Conservation (phyloP, 805 yeast species). For the Metschnikowia continentalis region DNA sequence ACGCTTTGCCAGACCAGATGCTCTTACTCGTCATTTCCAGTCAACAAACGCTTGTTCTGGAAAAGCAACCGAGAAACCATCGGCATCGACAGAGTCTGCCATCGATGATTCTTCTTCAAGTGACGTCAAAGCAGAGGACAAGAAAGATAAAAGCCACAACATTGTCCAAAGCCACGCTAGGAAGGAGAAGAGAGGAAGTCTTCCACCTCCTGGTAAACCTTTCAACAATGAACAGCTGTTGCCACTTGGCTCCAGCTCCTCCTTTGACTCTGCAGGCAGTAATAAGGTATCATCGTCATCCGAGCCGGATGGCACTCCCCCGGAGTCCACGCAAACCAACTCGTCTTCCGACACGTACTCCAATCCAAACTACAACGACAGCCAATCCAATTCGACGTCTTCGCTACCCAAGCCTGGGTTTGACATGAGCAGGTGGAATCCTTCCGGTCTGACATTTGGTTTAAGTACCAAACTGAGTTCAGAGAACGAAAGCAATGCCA, state of each 20-base stretch:
- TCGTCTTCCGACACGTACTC: not conserved
- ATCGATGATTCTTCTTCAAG: slow-evolving; percentile 2
- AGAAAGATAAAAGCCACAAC: not conserved
- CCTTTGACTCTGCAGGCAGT: slow-evolving; percentile 7
- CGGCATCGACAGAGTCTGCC: not conserved
- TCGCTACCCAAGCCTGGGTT: slow-evolving; percentile 4
- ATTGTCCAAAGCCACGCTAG: not conserved
- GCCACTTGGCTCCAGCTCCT: slow-evolving; percentile 11
- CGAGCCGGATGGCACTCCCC: slow-evolving; percentile 1
- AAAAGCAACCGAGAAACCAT: slow-evolving; percentile 3
- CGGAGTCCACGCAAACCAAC: not conserved
- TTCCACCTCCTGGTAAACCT: slow-evolving; percentile 3
- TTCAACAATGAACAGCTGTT: slow-evolving; percentile 14
- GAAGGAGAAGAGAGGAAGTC: not conserved
- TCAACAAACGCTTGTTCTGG: slow-evolving; percentile 33
- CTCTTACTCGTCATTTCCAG: slow-evolving; percentile 64
- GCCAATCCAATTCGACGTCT: not conserved
- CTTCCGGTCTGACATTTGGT: not conserved
- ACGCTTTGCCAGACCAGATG: slow-evolving; percentile 71
- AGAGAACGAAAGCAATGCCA: not conserved
- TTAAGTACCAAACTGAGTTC: not conserved
- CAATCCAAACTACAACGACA: not conserved
- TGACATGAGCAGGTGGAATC: slow-evolving; percentile 11
- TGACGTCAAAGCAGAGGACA: slow-evolving; percentile 3
- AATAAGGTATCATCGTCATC: slow-evolving; percentile 1